These are phyloP conservation scores for Podospora comata DNA, from an alignment of 495 filamentous ascomycete genomes.

Conservation along the genomic window DNA sequence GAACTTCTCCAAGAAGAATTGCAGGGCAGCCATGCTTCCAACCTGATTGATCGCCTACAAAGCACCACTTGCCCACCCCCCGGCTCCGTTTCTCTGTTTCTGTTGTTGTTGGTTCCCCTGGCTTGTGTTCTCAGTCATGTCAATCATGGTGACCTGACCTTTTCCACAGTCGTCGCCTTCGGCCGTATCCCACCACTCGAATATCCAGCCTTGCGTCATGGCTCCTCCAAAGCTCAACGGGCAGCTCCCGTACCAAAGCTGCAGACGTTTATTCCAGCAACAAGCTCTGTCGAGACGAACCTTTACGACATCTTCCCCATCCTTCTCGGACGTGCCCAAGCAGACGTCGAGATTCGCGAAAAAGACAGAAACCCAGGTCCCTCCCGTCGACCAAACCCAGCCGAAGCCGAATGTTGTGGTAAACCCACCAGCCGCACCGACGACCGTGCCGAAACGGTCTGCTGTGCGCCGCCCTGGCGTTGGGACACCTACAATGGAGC, in stretches of 20 bases:
- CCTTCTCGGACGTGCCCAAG: background rate
- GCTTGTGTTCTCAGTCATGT: background rate
- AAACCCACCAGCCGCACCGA: background rate
- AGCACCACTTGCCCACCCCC: background rate
- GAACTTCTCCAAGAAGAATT: background rate
- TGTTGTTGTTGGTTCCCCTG: background rate
- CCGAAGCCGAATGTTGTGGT: background rate
- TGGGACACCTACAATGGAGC: background rate
- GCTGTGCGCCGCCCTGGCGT: background rate
- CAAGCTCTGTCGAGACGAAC: background rate
- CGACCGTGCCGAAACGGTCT: background rate
- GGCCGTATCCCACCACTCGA: background rate
- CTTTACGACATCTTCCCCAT: background rate
- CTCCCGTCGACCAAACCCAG: background rate
- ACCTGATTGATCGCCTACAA: background rate
- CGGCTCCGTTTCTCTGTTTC: background rate
- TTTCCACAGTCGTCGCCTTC: background rate
- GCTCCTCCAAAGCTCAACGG: background rate
- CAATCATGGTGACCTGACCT: too few relatives aligned
- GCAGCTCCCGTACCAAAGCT: background rate
- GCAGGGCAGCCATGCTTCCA: background rate
- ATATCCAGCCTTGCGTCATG: background rate
- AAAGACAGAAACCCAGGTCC: background rate
- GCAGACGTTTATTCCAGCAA: background rate
- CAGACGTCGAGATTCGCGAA: slow-evolving; percentile 4